Conservation (phyloP, 192 early-diverging fungal species). For the Podila horticola region DNA sequence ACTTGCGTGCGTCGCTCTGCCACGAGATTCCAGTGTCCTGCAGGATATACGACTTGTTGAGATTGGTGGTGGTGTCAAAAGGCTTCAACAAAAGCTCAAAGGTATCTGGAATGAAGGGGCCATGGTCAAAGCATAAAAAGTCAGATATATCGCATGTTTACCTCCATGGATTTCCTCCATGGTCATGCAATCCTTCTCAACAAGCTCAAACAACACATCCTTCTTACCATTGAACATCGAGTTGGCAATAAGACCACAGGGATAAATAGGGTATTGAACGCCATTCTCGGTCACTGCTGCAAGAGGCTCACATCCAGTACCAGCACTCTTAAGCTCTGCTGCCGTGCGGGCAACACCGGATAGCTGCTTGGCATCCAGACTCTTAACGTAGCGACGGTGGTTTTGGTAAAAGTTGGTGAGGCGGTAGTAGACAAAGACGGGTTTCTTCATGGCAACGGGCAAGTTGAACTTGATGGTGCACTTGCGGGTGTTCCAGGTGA, state of each 20-base stretch:
- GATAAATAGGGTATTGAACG: conserved; percentile 74
- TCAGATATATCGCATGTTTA: background rate
- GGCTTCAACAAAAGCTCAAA: conserved; percentile 67
- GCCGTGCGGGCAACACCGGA: conserved; percentile 66
- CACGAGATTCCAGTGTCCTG: conserved; percentile 84
- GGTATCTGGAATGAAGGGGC: conserved; percentile 59
- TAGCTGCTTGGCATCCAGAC: conserved; percentile 86
- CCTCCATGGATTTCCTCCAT: conserved; percentile 6
- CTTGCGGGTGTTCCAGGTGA: conserved; percentile 20
- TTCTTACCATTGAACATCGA: conserved; percentile 92
- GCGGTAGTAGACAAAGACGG: conserved; percentile 94
- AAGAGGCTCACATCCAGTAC: conserved; percentile 71
- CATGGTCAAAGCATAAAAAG: background rate
- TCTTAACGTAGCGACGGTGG: conserved; percentile 95
- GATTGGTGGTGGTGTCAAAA: conserved; percentile 55
- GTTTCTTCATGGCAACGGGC: conserved; percentile 73
- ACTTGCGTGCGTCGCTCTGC: conserved; percentile 82
- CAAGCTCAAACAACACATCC: background rate
- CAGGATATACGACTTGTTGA: conserved; percentile 65
- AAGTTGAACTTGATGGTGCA: conserved; percentile 83
- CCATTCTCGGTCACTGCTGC: conserved; percentile 39
- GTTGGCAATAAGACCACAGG: conserved; percentile 98
- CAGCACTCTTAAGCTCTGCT: conserved; percentile 53
- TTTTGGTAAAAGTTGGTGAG: conserved; percentile 99
- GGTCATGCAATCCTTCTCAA: background rate